A percentile compares a stretch with the other conserved stretches of the same genome.
These are phyloP conservation scores for Lipomyces kockii DNA, from an alignment of 805 yeast species.

Conservation along the genomic window DNA sequence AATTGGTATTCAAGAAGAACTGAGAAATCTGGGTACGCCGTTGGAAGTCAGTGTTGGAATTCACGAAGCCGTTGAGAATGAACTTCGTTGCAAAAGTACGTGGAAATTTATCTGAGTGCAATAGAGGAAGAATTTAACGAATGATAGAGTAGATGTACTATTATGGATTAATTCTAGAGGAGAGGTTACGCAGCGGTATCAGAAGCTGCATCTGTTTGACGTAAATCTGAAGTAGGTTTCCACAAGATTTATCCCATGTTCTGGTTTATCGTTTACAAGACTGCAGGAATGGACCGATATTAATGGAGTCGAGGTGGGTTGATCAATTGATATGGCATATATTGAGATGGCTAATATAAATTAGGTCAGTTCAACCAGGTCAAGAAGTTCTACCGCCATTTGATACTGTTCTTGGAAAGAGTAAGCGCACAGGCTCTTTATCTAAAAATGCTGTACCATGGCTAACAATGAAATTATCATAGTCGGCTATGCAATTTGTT, in stretches of 20 bases:
- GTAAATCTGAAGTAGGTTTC: conserved; percentile 60
- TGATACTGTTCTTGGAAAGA: conserved; percentile 60
- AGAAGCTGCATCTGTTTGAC: conserved; percentile 87
- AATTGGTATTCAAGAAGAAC: conserved; percentile 52
- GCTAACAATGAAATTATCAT: not conserved
- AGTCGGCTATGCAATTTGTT: conserved; percentile 77
- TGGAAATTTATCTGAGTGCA: not conserved
- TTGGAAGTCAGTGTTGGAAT: conserved; percentile 79
- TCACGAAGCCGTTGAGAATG: conserved; percentile 69
- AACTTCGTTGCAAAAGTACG: conserved; percentile 57
- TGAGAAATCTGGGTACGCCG: conserved; percentile 51
- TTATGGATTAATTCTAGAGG: conserved; percentile 74
- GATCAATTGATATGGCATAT: not conserved
- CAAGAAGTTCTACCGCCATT: conserved; percentile 57
- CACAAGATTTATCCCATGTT: not conserved
- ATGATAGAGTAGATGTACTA: conserved; percentile 53
- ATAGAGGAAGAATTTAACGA: not conserved
- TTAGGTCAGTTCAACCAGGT: conserved; percentile 79
- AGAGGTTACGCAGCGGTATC: conserved; percentile 68
- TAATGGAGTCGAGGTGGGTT: conserved; percentile 62
- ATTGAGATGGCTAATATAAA: not conserved
- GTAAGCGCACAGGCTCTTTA: conserved; percentile 8
- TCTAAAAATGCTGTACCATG: not conserved
- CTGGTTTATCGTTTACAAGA: not conserved
- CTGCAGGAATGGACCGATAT: conserved; percentile 71